Evolutionary conservation across 352 stramenopile species (phyloP).

Genomic region (Phytophthora sansomeana): DNA sequence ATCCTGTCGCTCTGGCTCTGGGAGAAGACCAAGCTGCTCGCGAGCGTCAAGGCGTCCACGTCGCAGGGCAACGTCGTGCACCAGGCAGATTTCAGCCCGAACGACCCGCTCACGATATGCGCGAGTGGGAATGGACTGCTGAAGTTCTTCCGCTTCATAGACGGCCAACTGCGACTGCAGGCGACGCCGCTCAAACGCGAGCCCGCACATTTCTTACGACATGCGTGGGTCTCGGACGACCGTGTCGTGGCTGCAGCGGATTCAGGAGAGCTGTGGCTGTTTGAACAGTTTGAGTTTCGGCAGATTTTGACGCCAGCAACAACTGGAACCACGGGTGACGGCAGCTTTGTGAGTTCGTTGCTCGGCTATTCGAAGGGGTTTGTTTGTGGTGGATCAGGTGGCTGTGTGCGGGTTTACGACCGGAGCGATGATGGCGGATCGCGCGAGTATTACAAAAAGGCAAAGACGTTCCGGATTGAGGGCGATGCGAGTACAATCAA

Average conservation of each 20-base stretch:
- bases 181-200: slow-evolving; percentile 77
- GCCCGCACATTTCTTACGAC: slow-evolving; percentile 88
- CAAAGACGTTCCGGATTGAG: slow-evolving; percentile 90
- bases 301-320: slow-evolving; percentile 74
- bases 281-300: slow-evolving; percentile 94
- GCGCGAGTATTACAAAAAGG: slow-evolving; percentile 92
- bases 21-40: slow-evolving; percentile 93
- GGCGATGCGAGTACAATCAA: slow-evolving; percentile 82
- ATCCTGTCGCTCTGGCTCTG: slow-evolving; percentile 91
- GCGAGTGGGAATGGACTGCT: slow-evolving; percentile 90
- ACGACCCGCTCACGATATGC: slow-evolving; percentile 85
- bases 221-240: slow-evolving; percentile 94
- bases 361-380: slow-evolving; percentile 92
- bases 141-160: slow-evolving; percentile 90
- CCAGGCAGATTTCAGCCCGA: slow-evolving; percentile 91
- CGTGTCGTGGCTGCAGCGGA: slow-evolving; percentile 90
- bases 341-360: slow-evolving; percentile 85
- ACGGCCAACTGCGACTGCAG: slow-evolving; percentile 84
- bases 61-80: slow-evolving; percentile 76
- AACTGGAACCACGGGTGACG: slow-evolving; percentile 55
- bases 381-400: slow-evolving; percentile 80
- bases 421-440: slow-evolving; percentile 76
- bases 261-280: slow-evolving; percentile 91
- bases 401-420: slow-evolving; percentile 86
- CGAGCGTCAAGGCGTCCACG: slow-evolving; percentile 76